Evolutionary conservation across 2,329 filamentous ascomycete species (phyloP), one percentile per base, ranked within the genome.

Genomic region (Scleromitrula shiraiana): DNA sequence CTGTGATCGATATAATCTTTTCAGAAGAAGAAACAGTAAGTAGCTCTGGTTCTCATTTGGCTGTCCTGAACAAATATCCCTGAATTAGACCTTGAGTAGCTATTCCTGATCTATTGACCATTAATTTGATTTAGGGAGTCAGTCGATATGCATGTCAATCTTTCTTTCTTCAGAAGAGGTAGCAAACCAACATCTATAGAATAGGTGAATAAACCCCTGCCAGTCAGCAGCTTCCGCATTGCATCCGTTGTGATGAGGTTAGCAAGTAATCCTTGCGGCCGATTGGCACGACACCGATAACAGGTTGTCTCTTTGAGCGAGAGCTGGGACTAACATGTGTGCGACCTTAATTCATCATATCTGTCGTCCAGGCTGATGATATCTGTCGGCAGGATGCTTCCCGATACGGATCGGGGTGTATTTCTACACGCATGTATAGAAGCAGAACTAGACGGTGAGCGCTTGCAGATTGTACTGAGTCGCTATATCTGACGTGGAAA

Each of bases 201-300:
- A n/a, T n/a, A n/a, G n/a, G n/a, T n/a, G n/a, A n/a, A n/a, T n/a
- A n/a, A n/a, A n/a, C n/a, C n/a, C 66, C 51, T 73, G 71, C 53
- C 68, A 70, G 26, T 12, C 32, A 35, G 17, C 32, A 35, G 14
- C 4, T 7, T 15, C 32, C 32, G 32, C 32, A 35, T 35, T 9
- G 15, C 17, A 35, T 35, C 32, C n/a, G 26, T 12, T 7, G 7
- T 12, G 26, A 6, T 7, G 7, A 29, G 19, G 14, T 22, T 2
- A 40, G 26, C 23, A 40, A 24, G 39, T 29, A 49, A 49, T 43
- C 40, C 32, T 43, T 39, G 39, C 24, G 24, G 35, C 22, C 22
- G 30, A 43, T 33, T 35, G 22, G 43, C 46, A 43, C 32, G 32
- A 49, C 46, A 49, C 36, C 38, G 30, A 43, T 27, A 49, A 30